Evolutionary conservation across 495 filamentous ascomycete genomes (phyloP).

Genomic region (Paragyromitra xinjiangensis): DNA sequence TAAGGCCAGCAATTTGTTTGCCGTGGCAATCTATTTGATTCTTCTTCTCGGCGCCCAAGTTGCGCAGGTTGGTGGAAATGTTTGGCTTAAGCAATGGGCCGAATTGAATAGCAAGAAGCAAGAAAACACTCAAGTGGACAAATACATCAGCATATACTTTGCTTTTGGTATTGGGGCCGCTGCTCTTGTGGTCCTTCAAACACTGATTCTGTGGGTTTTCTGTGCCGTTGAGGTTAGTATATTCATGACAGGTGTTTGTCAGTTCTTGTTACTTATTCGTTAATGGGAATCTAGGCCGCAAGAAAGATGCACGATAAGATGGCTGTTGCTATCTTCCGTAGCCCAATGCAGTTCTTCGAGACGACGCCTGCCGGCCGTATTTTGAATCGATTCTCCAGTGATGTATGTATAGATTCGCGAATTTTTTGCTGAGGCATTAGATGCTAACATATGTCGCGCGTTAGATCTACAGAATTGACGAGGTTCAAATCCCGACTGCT

Average conservation of each 20-base stretch:
- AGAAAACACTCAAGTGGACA: constrained; percentile 77
- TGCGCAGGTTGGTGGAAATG: constrained; percentile 78
- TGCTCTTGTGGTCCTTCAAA: constrained; percentile 85
- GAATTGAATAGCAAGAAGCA: constrained; percentile 75
- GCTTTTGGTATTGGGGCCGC: constrained; percentile 92
- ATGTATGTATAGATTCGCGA: constrained; percentile 55
- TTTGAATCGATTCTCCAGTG: constrained; percentile 91
- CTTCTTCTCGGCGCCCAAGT: constrained; percentile 82
- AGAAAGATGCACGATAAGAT: constrained; percentile 97
- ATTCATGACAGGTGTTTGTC: constrained; percentile 17
- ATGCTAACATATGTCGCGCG: constrained; percentile 49
- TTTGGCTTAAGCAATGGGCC: constrained; percentile 95
- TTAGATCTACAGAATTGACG: constrained; percentile 95
- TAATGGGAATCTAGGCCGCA: constrained; percentile 69
- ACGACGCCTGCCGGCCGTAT: constrained; percentile 97
- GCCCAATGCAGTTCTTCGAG: constrained; percentile 99
- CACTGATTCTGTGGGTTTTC: constrained; percentile 97
- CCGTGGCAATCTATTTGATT: constrained; percentile 81
- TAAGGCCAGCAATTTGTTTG: constrained; percentile 87
- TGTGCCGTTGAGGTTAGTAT: constrained; percentile 90
- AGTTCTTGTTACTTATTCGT: constrained; percentile 28
- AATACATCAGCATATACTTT: constrained; percentile 94
- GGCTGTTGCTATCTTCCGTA: constrained; percentile 97
- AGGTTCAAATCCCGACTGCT: constrained; percentile 59
- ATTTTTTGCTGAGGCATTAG: constrained; percentile 43